Evolutionary conservation across 768 basidiomycete species (phyloP).

Genomic region (Pleurotus pulmonarius): DNA sequence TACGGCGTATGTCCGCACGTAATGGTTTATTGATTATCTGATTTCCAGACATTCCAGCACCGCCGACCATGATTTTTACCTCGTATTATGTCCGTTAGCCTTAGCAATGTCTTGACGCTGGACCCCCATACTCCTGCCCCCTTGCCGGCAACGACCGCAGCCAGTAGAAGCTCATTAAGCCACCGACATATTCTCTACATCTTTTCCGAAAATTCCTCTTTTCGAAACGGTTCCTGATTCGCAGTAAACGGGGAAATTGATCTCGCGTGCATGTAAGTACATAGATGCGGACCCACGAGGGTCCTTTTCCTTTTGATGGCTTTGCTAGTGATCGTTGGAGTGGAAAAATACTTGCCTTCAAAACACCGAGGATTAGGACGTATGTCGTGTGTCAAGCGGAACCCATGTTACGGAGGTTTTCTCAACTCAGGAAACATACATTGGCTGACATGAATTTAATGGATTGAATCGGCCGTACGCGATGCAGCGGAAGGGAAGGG

Average conservation of each 20-base stretch:
- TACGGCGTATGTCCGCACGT: background rate
- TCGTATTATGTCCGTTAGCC: background rate
- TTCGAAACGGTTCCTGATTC: slow-evolving; percentile 2
- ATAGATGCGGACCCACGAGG: background rate
- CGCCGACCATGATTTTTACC: background rate
- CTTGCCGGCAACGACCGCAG: too few relatives aligned
- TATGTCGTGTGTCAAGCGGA: slow-evolving; percentile 1
- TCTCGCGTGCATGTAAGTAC: too few relatives aligned
- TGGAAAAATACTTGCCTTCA: slow-evolving; percentile 8
- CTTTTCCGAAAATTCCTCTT: slow-evolving; percentile 9
- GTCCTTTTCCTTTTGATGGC: background rate
- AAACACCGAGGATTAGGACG: slow-evolving; percentile 9
- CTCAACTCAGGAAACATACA: background rate
- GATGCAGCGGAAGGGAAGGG: too few relatives aligned
- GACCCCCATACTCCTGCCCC: too few relatives aligned
- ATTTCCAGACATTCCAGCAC: background rate
- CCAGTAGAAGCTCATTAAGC: too few relatives aligned
- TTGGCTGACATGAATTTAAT: too few relatives aligned
- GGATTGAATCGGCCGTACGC: too few relatives aligned
- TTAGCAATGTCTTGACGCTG: too few relatives aligned
- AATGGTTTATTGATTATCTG: background rate
- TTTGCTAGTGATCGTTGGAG: slow-evolving; percentile 1
- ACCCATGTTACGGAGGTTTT: background rate
- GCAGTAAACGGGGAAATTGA: too few relatives aligned
- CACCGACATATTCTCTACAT: slow-evolving; percentile 7